Evolutionary conservation across 1,139 yeast genomes (phyloP), one percentile per base, ranked within the genome.

Genomic region (Diutina neorugosa): DNA sequence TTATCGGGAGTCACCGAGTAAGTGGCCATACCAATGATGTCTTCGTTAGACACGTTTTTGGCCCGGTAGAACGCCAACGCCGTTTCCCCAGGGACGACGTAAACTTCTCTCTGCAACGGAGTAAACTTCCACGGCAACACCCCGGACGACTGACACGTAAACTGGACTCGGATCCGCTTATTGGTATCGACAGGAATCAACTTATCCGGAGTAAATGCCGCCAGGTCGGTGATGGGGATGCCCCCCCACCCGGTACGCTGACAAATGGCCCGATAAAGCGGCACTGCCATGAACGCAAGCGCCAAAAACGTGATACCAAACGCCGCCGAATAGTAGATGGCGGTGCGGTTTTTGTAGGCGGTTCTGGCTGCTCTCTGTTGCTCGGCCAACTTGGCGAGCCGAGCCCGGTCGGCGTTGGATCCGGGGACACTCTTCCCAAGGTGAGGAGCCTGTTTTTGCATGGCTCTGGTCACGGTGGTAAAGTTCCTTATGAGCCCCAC

Each of bases 201-300:
- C 63, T 86, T 86, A 62, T 93, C 98, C 9, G 91, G 82, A 0
- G 97, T 87, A 67, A 93, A 88, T 61, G 78, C 82, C 16, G 83
- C 67, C 47, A 76, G 69, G 64, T 93, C 98, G 0, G 97, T 90
- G 60, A 91, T 86, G 16, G 98, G 98, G 11, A 84, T 82, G 51
- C 99, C 99, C 52, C 93, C 96, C 79, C 86, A 93, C 0, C 98
- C 98, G 0, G 97, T 91, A 68, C 96, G 80, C 62, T 91, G 89
- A 72, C 99, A 94, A 50, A 94, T 76, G 20, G 93, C 91, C 59
- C 97, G 73, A 66, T 94, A 94, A 20, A 94, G 70, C 2, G 98
- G 98, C 11, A 94, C 98, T 1, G 97, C 89, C 11, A 93, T 87
- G 67, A 90, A 93, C 0, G 96, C 78, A 21, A 93, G 71, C 0